Conservation (phyloP, 2,329 filamentous ascomycete genomes). For the Sclerotinia trifoliorum region DNA sequence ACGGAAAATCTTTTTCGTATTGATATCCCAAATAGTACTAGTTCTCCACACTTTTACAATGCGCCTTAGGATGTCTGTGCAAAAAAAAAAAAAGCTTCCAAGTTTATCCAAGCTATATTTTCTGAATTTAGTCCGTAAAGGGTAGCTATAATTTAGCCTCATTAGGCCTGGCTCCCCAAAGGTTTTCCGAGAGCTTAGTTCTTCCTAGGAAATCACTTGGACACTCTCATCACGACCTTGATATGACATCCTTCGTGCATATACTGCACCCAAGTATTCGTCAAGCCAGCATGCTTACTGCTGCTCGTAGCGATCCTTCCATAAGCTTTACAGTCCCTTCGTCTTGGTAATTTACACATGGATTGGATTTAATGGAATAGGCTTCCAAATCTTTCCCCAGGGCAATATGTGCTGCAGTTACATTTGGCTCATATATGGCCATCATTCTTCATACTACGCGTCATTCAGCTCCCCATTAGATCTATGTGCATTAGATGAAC, state of each 20-base stretch:
- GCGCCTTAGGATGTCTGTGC: not conserved
- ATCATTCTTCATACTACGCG: not conserved
- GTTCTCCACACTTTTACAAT: not conserved
- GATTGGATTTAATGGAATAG: not conserved
- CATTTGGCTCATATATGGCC: not conserved
- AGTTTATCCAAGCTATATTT: not conserved
- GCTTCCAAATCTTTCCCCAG: not conserved
- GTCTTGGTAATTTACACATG: not conserved
- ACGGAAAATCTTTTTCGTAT: constrained; percentile 3
- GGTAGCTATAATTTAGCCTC: not conserved
- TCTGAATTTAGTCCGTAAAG: not conserved
- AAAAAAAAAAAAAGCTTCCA: not conserved
- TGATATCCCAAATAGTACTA: not conserved
- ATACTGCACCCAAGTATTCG: not conserved
- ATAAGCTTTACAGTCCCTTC: not conserved
- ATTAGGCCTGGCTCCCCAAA: not conserved
- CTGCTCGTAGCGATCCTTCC: not conserved
- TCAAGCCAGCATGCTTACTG: not conserved
- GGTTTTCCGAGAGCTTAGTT: constrained; percentile 6
- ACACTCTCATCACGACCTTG: constrained; percentile 2
- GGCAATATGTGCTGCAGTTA: constrained; percentile 10
- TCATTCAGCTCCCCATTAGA: not conserved
- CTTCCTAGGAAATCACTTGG: not conserved
- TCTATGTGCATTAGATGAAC: not conserved
- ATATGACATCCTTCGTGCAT: constrained; percentile 13